These are phyloP conservation scores for Cenococcum geophilum DNA, from an alignment of 495 filamentous ascomycete species.

Conservation along the genomic window DNA sequence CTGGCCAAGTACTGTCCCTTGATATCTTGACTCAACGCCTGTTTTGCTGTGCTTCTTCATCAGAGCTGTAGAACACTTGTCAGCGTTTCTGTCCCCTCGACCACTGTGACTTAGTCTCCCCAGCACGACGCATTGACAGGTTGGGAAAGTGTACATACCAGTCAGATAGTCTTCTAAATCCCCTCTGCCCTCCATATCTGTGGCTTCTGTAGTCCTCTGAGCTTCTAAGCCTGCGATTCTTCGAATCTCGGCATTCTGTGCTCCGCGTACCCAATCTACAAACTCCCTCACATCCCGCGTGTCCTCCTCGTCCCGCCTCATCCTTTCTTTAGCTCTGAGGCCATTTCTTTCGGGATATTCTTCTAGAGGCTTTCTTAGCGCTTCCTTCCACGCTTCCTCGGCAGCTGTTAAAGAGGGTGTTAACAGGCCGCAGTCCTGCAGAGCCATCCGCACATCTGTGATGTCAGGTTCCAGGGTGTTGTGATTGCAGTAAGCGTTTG, in stretches of 20 bases:
- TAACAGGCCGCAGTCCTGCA: conserved; percentile 68
- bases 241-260: conserved; percentile 64
- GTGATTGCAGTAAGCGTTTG: conserved; percentile 51
- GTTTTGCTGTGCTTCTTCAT: conserved; percentile 83
- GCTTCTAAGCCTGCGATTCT: conserved; percentile 53
- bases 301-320: conserved; percentile 56
- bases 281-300: conserved; percentile 66
- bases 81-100: background rate
- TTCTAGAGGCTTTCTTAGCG: conserved; percentile 33
- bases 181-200: conserved; percentile 42
- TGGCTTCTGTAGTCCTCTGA: conserved; percentile 37
- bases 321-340: conserved; percentile 29
- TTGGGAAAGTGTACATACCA: conserved; percentile 37
- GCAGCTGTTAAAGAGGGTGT: conserved; percentile 52
- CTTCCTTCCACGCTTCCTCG: conserved; percentile 51
- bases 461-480: conserved; percentile 50
- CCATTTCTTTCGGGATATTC: conserved; percentile 28
- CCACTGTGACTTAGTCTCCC: background rate
- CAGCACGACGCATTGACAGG: background rate
- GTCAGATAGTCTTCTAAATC: conserved; percentile 68
- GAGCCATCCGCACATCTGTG: conserved; percentile 73
- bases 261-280: conserved; percentile 64
- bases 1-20: conserved; percentile 71
- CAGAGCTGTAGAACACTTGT: conserved; percentile 39
- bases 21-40: conserved; percentile 71